Base-by-base conservation (phyloP, 768 basidiomycete genomes). In the Lactarius quietus region DNA sequence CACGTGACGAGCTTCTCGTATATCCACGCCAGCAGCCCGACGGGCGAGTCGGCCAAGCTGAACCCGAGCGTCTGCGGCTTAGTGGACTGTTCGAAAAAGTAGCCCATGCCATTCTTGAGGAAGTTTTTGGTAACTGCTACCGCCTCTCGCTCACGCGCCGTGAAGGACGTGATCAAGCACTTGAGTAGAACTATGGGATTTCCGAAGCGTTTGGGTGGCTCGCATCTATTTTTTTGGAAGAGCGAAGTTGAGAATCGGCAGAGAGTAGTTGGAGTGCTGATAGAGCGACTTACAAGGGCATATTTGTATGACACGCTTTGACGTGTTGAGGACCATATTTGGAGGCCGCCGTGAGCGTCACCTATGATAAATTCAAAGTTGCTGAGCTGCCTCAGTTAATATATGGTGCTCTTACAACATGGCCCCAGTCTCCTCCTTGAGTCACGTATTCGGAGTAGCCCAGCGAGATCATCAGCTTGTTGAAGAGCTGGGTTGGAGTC, bases 11-110 rank as follows among this genome's bases (percentile, higher is more conserved):
- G 70, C 64, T 76, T 75, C 62, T 75, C 73, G 59, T 75, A 75
- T 31, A 75, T 72, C 75, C 75, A 76, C 2, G 73, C 74, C 3
- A 76, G 68, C 20, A 76, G 55, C 0, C 82, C 85, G 12, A 77
- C 76, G 8, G 85, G 86, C 28, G 84, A 85, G 67, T 86, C 85
- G 3, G 83, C 74, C 4, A 86, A 74, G 20, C 76, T 70, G 65
- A 86, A 86, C 2, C 83, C 85, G 20, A 76, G 23, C 8, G 75
- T 75, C 53, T 75, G 73, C 3, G 75, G 74, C 56, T 70, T 62
- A 2, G 74, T 75, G 10, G 69, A 41, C 65, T 83, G 83, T 56
- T 76, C 67, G 8, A 57, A 15, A 57, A 71, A 74, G 68, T 84
- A 84, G 8, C 81, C 83, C 0, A 52, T 52, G 7, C 78, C 78